phyloP scores from a whole-genome alignment of 208 protist genomes.

The Vickermania spadyakhi region DNA sequence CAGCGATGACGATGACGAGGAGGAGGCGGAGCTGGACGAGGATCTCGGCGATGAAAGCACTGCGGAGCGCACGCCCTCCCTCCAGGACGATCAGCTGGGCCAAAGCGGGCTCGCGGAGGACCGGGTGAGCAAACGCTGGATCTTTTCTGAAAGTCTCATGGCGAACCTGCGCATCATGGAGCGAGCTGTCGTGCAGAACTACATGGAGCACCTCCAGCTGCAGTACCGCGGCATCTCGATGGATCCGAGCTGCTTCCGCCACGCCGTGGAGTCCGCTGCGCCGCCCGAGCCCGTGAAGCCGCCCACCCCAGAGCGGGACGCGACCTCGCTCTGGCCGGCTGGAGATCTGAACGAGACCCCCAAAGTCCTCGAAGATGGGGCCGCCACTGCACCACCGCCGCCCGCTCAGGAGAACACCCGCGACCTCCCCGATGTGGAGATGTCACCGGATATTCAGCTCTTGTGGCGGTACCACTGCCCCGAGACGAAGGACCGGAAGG shows the following conservation, averaged over 20 bases:
- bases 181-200: constrained; percentile 88
- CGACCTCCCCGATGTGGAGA: constrained; percentile 16
- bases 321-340: not conserved
- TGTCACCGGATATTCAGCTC: constrained; percentile 41
- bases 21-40: constrained; percentile 31
- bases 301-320: not conserved
- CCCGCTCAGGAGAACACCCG: constrained; percentile 1
- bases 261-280: not conserved
- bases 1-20: constrained; percentile 25
- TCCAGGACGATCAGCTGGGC: not conserved
- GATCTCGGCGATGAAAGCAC: constrained; percentile 16
- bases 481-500: constrained; percentile 58
- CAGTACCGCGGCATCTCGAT: constrained; percentile 75
- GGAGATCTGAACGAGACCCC: not conserved
- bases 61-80: not conserved
- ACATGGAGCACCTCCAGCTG: constrained; percentile 77
- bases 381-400: not conserved
- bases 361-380: constrained; percentile 2
- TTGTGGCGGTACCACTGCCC: constrained; percentile 85
- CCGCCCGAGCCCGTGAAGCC: not conserved
- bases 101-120: not conserved
- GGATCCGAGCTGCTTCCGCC: constrained; percentile 18
- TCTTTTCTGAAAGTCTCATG: constrained; percentile 70
- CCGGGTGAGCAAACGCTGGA: constrained; percentile 33
- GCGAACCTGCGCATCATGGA: constrained; percentile 85